These are phyloP conservation scores for Penstemon newberryi DNA, from an alignment of 257 asterid species.

Conservation along the genomic window DNA sequence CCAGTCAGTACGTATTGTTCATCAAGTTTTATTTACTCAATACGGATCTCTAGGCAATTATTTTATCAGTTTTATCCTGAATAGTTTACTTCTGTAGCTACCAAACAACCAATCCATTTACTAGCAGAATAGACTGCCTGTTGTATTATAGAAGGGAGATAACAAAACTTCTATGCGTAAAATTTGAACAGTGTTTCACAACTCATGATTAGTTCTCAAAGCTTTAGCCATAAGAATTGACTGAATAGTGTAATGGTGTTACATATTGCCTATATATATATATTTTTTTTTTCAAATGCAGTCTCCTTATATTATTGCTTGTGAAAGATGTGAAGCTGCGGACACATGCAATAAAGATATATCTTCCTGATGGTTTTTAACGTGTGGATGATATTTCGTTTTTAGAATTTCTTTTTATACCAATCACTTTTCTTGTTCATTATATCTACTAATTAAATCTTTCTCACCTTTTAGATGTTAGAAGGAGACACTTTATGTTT, in stretches of 20 bases:
- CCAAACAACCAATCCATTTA: not conserved
- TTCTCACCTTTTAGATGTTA: not conserved
- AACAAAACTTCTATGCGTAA: not conserved
- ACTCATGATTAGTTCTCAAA: not conserved
- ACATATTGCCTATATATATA: not conserved
- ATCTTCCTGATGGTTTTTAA: not conserved
- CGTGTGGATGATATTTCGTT: not conserved
- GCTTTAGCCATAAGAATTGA: not conserved
- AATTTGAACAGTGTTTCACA: conserved; percentile 1
- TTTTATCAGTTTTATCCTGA: conserved; percentile 15
- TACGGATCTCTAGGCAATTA: conserved; percentile 5
- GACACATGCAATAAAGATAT: not conserved
- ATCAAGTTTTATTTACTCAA: conserved; percentile 15
- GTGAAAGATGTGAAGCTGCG: not conserved
- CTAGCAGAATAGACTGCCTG: not conserved
- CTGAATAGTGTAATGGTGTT: not conserved
- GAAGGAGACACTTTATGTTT: conserved; percentile 10
- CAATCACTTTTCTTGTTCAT: too few relatives aligned
- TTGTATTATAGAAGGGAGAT: not conserved
- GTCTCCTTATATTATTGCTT: not conserved
- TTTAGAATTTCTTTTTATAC: not conserved
- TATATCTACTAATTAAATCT: not conserved
- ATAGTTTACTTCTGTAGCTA: conserved; percentile 1
- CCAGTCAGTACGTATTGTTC: conserved; percentile 79
- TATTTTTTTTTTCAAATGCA: not conserved